Evolutionary conservation across 345 rosid genomes (phyloP), one percentile per base, ranked within the genome.

Genomic region (Eucalyptus urophylla): DNA sequence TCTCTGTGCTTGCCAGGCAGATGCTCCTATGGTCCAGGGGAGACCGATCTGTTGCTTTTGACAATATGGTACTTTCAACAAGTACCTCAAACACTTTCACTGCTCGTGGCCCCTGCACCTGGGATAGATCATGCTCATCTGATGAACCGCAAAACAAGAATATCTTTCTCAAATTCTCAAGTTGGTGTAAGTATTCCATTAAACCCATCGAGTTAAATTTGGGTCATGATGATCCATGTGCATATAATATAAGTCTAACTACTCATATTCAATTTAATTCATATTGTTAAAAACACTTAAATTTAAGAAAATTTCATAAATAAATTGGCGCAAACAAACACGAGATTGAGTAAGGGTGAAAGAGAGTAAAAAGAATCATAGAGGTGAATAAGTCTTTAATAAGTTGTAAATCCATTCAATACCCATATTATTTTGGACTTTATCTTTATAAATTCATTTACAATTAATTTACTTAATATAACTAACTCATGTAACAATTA

Each of bases 201-300:
- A 53, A 21, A 19, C 2, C 25, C 5, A 1, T 53, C 2, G 11
- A 21, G 58, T 53, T 21, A 53, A 53, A 1, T 53, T 21, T 53
- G 58, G 58, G 4, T 49, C 51, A 49, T 49, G 51, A 6, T 53
- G 11, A 53, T 53, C 1, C 13, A 56, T 24, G 11, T 56, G 1
- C 62, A 24, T 56, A 56, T 56, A 24, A 56, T 56, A 56, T 5
- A 56, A 56, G 24, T 56, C 29, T 2, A 24, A 1, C 24, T 9
- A 56, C 29, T 24, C 12, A 56, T 56, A 56, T 25, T 4, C 0
- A 3, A 56, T 5, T 0, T 19, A 2, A 16, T 22, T 16, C 4
- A 3, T 51, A 51, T 51, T 51, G 1, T 51, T 51, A 51, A 17
- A 51, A 51, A 51, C 8, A 56, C 29, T 56, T 56, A 56, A 22